A percentile compares a stretch with the other conserved stretches of the same genome.
Conservation (phyloP, 306 rosid species). For the Dryas octopetala region DNA sequence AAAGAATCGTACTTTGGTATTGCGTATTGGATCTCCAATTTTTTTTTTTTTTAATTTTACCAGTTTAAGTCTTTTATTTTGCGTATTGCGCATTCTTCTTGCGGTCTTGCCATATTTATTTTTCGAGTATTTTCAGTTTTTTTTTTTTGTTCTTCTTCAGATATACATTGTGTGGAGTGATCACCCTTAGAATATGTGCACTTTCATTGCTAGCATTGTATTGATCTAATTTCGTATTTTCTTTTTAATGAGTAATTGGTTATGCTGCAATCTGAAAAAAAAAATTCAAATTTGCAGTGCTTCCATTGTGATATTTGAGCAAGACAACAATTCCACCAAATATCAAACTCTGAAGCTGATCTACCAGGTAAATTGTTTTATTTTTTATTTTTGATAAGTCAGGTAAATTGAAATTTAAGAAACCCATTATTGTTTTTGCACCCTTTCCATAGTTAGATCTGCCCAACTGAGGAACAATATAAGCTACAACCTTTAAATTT, state of each 20-base stretch:
- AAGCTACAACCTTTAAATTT: not conserved
- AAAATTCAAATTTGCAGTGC: conserved; percentile 14
- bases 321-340: not conserved
- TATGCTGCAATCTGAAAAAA: not conserved
- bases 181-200: not conserved
- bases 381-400: no score
- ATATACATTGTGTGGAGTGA: not conserved
- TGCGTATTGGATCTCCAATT: not conserved
- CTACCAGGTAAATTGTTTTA: not conserved
- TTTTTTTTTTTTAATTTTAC: not conserved
- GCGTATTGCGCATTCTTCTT: not conserved
- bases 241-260: not conserved
- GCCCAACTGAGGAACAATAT: not conserved
- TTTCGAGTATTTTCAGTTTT: not conserved
- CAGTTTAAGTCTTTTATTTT: no score
- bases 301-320: not conserved
- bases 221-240: not conserved
- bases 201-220: not conserved
- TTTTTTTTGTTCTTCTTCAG: not conserved
- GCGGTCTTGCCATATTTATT: not conserved
- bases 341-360: conserved; percentile 4
- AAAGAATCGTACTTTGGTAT: no score
- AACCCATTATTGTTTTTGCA: not conserved
- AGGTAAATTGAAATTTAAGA: conserved; percentile 1
- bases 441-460: not conserved